Conservation (phyloP, 2,329 filamentous ascomycete genomes). For the Aureobasidium sp. region DNA sequence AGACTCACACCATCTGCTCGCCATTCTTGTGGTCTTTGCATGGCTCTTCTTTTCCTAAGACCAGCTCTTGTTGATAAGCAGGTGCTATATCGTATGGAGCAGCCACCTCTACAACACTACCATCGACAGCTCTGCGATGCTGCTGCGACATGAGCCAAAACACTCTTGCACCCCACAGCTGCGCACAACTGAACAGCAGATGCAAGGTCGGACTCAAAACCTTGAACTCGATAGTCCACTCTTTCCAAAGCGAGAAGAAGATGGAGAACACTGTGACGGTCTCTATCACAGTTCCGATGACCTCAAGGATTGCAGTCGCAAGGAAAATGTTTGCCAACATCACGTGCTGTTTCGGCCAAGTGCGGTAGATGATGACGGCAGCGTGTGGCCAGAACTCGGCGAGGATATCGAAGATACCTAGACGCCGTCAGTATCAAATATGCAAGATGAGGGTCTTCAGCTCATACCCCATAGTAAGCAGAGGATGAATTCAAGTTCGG, state of each 20-base stretch:
- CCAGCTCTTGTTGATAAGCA: not conserved
- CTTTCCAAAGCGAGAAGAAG: constrained; percentile 37
- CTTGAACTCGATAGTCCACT: constrained; percentile 40
- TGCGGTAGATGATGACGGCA: constrained; percentile 40
- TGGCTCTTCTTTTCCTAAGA: not conserved
- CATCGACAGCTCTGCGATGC: constrained; percentile 17
- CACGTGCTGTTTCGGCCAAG: constrained; percentile 32
- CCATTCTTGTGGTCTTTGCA: not conserved
- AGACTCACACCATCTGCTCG: not conserved
- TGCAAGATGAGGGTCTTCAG: not conserved
- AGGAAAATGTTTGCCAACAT: constrained; percentile 36
- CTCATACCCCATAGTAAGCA: constrained; percentile 35
- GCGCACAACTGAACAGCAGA: constrained; percentile 35
- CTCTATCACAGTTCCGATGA: constrained; percentile 35
- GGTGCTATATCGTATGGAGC: not conserved
- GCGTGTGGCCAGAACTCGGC: constrained; percentile 43
- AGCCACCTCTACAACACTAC: not conserved
- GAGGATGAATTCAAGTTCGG: constrained; percentile 33
- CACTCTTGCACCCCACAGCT: constrained; percentile 38
- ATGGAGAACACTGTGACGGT: constrained; percentile 40
- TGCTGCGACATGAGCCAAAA: constrained; percentile 36
- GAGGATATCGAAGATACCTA: constrained; percentile 42
- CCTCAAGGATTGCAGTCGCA: constrained; percentile 32
- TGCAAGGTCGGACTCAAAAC: constrained; percentile 39
- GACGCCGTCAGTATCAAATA: not conserved